Percentiles rank a stretch among this genome's conserved stretches.
Conservation (phyloP, 1,284 basidiomycete genomes). For the Cutaneotrichosporon sp. region DNA sequence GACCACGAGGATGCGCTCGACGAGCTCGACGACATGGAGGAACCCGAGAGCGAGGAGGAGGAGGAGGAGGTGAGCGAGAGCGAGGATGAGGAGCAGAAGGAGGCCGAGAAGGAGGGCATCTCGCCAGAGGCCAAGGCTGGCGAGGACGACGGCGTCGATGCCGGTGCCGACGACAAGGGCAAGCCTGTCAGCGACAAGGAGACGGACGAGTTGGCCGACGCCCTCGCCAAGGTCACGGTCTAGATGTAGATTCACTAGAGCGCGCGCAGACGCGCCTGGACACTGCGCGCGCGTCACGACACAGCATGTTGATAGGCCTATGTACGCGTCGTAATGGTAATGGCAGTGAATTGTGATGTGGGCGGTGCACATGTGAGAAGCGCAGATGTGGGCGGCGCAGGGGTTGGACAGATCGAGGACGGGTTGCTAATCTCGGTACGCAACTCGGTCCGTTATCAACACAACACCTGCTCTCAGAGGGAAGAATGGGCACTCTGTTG, state of each 20-base stretch:
- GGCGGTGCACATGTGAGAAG: not conserved
- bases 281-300: not conserved
- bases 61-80: slow-evolving; percentile 52
- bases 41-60: slow-evolving; percentile 58
- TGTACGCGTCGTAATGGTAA: slow-evolving; percentile 6
- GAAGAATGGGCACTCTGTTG: no score
- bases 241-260: slow-evolving; percentile 17
- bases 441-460: no score
- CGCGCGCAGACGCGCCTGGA: no score
- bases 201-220: slow-evolving; percentile 48
- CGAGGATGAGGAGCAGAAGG: slow-evolving; percentile 53
- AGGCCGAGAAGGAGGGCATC: slow-evolving; percentile 49
- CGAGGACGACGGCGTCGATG: slow-evolving; percentile 39
- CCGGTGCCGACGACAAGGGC: slow-evolving; percentile 34
- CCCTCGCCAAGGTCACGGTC: slow-evolving; percentile 40
- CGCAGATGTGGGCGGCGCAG: not conserved
- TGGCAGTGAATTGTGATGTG: not conserved
- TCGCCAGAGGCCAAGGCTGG: slow-evolving; percentile 51
- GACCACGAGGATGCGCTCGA: slow-evolving; percentile 80
- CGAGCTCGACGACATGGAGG: slow-evolving; percentile 68
- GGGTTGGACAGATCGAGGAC: no score
- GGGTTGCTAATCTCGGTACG: no score
- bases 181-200: slow-evolving; percentile 39
- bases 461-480: no score
- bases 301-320: slow-evolving; percentile 1